phyloP scores from a whole-genome alignment of 1,139 yeast genomes.

The Taphrina deformans region DNA sequence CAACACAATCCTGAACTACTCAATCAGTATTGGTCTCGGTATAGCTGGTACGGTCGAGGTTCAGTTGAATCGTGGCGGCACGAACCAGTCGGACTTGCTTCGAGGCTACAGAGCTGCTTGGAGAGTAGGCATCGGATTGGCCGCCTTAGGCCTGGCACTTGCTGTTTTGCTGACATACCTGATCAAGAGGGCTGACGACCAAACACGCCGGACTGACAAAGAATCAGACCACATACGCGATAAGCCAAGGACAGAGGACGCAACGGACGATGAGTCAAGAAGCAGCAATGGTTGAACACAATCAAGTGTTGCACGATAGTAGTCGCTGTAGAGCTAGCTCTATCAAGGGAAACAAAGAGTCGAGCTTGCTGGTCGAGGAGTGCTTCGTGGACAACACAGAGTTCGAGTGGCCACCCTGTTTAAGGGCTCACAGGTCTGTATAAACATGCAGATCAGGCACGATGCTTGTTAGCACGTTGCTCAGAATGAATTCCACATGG shows the following conservation, averaged over 20 bases:
- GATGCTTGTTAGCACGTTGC: no score
- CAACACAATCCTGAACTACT: conserved; percentile 61
- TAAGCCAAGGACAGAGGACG: background rate
- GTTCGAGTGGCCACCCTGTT: no score
- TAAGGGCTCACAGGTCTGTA: no score
- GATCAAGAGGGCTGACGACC: background rate
- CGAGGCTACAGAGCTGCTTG: conserved; percentile 15
- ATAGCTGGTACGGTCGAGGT: conserved; percentile 63
- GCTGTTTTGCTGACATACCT: background rate
- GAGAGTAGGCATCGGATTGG: conserved; percentile 12
- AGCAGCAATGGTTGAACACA: no score
- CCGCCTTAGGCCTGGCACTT: background rate
- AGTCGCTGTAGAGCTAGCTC: no score
- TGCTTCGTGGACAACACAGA: no score
- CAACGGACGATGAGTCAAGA: background rate
- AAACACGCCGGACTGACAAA: no score
- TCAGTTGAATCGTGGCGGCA: conserved; percentile 40
- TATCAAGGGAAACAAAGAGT: no score
- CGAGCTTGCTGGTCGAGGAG: no score
- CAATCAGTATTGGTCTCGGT: conserved; percentile 64
- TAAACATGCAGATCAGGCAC: no score
- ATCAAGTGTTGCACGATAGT: no score
- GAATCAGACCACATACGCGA: background rate
- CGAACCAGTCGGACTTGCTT: background rate
- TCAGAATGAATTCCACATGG: no score